These are phyloP conservation scores for Oryza nivara DNA, from an alignment of 176 grass and related monocot species.

Conservation along the genomic window DNA sequence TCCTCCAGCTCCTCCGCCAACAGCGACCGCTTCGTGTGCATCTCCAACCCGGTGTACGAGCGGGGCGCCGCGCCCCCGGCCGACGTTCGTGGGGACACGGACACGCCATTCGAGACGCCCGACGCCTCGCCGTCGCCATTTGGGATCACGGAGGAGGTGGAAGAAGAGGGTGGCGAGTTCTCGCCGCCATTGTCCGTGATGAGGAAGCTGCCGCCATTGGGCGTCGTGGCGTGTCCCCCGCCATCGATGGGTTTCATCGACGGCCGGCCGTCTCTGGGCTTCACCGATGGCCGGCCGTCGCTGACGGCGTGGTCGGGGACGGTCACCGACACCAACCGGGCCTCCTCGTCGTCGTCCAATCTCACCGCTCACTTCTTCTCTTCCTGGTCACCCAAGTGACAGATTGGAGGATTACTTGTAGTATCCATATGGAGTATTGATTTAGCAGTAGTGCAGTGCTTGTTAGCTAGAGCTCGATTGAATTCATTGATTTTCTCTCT, in stretches of 20 bases:
- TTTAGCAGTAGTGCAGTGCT: not conserved
- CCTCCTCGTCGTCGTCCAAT: slow-evolving; percentile 48
- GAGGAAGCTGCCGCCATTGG: slow-evolving; percentile 43
- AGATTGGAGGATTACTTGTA: not conserved
- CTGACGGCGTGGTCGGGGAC: slow-evolving; percentile 5
- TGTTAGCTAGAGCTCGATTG: slow-evolving; percentile 33
- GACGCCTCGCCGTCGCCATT: slow-evolving; percentile 37
- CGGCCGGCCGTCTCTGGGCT: slow-evolving; percentile 1
- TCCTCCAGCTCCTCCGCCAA: slow-evolving; percentile 16
- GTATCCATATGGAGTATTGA: not conserved
- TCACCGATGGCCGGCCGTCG: slow-evolving; percentile 22
- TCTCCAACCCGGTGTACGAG: slow-evolving; percentile 67
- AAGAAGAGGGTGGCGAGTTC: slow-evolving; percentile 2
- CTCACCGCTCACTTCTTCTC: slow-evolving; percentile 48
- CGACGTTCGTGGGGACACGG: not conserved
- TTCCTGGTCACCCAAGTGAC: slow-evolving; percentile 34
- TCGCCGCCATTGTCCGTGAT: slow-evolving; percentile 46
- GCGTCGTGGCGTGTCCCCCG: slow-evolving; percentile 38
- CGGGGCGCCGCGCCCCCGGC: not conserved
- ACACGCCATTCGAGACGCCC: slow-evolving; percentile 40
- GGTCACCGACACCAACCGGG: slow-evolving; percentile 49
- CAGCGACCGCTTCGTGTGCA: slow-evolving; percentile 46
- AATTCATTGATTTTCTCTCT: slow-evolving; percentile 28
- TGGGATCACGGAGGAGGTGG: slow-evolving; percentile 39
- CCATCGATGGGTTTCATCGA: slow-evolving; percentile 17